These are phyloP conservation scores for Ganoderma boninense DNA, from an alignment of 1,284 basidiomycete species.

Conservation along the genomic window DNA sequence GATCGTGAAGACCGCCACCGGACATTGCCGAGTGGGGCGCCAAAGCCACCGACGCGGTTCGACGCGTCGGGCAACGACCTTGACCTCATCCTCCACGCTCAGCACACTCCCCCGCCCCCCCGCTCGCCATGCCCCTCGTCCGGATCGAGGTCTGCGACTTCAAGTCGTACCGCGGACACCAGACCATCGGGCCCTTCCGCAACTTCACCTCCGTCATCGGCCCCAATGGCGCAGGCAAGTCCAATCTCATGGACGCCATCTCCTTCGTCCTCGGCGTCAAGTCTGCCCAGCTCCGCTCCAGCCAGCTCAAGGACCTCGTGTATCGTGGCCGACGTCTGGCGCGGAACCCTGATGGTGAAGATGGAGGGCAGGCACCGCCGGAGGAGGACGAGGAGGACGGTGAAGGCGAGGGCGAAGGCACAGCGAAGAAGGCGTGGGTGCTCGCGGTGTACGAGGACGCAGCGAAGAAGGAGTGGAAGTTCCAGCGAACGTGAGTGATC, in stretches of 20 bases:
- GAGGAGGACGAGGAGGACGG: constrained; percentile 58
- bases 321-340: constrained; percentile 89
- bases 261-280: constrained; percentile 98
- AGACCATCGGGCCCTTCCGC: constrained; percentile 90
- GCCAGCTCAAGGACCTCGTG: constrained; percentile 94
- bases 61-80: constrained; percentile 19
- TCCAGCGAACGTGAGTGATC: constrained; percentile 87
- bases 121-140: constrained; percentile 68
- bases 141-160: constrained; percentile 92
- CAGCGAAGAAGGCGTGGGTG: constrained; percentile 94
- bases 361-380: constrained; percentile 54
- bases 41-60: constrained; percentile 17
- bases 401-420: constrained; percentile 72
- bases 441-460: constrained; percentile 89
- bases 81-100: background rate
- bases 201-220: constrained; percentile 95
- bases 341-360: constrained; percentile 58
- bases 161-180: constrained; percentile 92
- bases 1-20: too few relatives aligned
- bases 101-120: constrained; percentile 12
- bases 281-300: constrained; percentile 91
- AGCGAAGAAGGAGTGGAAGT: constrained; percentile 85
- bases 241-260: constrained; percentile 99
- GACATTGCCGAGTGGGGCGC: background rate
- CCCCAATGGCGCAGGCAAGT: too few relatives aligned